Evolutionary conservation across 768 basidiomycete species (phyloP).

Genomic region (Macrolepiota fuliginosa): DNA sequence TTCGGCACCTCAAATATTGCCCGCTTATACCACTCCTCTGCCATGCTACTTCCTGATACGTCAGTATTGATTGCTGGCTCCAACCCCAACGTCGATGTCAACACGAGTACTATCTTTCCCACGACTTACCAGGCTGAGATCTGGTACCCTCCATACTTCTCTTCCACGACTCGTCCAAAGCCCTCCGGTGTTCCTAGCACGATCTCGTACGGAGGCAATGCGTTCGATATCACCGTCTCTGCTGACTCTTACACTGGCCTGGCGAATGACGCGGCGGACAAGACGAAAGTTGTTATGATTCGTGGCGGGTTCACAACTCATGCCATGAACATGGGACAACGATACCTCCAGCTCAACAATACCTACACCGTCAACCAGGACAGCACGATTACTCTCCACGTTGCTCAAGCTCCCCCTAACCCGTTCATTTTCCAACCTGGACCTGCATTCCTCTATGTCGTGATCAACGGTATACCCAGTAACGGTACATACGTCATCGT

Average conservation of each 20-base stretch:
- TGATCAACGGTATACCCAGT: constrained; percentile 81
- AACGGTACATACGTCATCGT: constrained; percentile 75
- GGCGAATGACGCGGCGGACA: constrained; percentile 69
- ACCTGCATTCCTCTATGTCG: constrained; percentile 80
- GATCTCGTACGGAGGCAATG: constrained; percentile 78
- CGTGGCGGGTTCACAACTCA: constrained; percentile 88
- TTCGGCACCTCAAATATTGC: constrained; percentile 62
- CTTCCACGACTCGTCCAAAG: constrained; percentile 61
- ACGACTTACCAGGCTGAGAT: constrained; percentile 82
- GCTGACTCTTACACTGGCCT: constrained; percentile 62
- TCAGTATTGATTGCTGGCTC: constrained; percentile 89
- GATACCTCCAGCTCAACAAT: constrained; percentile 77
- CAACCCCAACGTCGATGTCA: constrained; percentile 89
- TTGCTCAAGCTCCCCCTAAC: constrained; percentile 81
- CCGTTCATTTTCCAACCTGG: constrained; percentile 88
- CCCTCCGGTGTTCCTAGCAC: constrained; percentile 70
- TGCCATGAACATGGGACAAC: constrained; percentile 87
- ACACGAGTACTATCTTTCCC: constrained; percentile 56
- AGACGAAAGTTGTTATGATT: constrained; percentile 72
- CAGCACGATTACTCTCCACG: constrained; percentile 75
- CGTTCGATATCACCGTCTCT: constrained; percentile 75
- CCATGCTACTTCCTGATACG: constrained; percentile 84
- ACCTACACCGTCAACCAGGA: constrained; percentile 82
- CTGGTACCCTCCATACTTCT: constrained; percentile 92
- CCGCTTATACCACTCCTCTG: constrained; percentile 89